Base-by-base conservation (phyloP, 192 early-diverging fungal species). In the Coemansia sp. region DNA sequence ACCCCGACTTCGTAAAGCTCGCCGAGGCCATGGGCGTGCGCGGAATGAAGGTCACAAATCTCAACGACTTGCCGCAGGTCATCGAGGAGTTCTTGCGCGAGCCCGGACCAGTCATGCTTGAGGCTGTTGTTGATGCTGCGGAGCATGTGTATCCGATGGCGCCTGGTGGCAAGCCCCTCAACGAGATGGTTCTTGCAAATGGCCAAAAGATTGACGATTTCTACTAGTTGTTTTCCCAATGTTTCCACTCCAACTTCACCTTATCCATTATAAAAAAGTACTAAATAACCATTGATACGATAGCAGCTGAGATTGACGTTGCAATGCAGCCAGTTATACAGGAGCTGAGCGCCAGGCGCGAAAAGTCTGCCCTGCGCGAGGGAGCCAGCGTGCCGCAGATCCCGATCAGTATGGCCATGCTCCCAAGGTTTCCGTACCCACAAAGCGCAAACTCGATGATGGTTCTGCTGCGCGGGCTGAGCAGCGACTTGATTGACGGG, bases 131-230 rank as follows among this genome's bases (percentile, higher is more conserved):
- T 13, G 90, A 89, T 70, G 96, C 96, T 72, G 73, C 90, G 42
- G 95, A 99, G 81, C 94, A 95, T 73, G 92, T 99, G 25, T 93
- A 89, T 75, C 97, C 97, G 46, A 99, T 99, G 97, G 94, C 93
- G 1, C 94, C 97, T 25, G 97, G 92, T 63, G 94, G 95, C 45
- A 95, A 92, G 79, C 90, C 87, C 20, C 81, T 99, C 61, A 85
- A 97, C 81, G 95, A 99, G 74, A 92, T 96, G 74, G 87, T 92
- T 53, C 71, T 85, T 52, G 79, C 63, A 43, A 74, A 67, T 59
- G 77, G 77, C 64, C 77, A 74, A 49, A 74, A 74, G 69, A 70
- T 68, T 37, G 77, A 80, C 64, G 40, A 43, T 68, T 74, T 45
- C 55, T 42, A 57, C 7, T 33, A 18, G 7, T 51, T 25, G 23